Evolutionary conservation across 805 yeast species (phyloP).

Genomic region (Schwanniomyces sp.): DNA sequence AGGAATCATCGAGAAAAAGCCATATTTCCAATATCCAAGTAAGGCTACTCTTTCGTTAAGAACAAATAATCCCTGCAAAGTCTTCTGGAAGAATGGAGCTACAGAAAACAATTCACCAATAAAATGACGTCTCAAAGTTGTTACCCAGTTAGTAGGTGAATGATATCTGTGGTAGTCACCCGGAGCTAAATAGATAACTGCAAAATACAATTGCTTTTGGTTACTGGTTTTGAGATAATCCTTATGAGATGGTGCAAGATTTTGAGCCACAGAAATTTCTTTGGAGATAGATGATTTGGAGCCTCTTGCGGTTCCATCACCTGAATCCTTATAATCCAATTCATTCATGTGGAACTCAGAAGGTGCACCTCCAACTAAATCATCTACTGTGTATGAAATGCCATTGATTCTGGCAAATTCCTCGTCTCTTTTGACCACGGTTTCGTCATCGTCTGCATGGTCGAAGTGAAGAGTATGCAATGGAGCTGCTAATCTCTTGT

Average conservation of each 20-base stretch:
- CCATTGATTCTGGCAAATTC: conserved; percentile 81
- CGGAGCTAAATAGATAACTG: conserved; percentile 94
- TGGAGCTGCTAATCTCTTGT: conserved; percentile 54
- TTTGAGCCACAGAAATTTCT: conserved; percentile 41
- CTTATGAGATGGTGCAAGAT: conserved; percentile 34
- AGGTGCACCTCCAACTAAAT: conserved; percentile 57
- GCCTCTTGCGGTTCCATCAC: conserved; percentile 56
- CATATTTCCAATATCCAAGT: conserved; percentile 94
- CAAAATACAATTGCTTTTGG: conserved; percentile 69
- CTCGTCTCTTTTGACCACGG: conserved; percentile 52
- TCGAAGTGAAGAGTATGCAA: conserved; percentile 48
- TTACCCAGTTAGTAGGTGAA: conserved; percentile 95
- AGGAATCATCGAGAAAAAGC: conserved; percentile 97
- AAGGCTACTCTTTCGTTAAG: conserved; percentile 94
- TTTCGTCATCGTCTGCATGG: conserved; percentile 38
- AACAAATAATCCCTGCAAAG: conserved; percentile 83
- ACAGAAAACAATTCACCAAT: conserved; percentile 95
- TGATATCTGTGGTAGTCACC: conserved; percentile 98
- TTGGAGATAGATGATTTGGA: conserved; percentile 30
- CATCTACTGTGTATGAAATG: conserved; percentile 67
- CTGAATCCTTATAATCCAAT: conserved; percentile 57
- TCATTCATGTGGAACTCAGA: conserved; percentile 45
- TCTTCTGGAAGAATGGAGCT: conserved; percentile 92
- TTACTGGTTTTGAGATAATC: conserved; percentile 28
- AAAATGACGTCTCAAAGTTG: conserved; percentile 89